Conservation (phyloP, 768 basidiomycete species). For the Phylloporus sp. region DNA sequence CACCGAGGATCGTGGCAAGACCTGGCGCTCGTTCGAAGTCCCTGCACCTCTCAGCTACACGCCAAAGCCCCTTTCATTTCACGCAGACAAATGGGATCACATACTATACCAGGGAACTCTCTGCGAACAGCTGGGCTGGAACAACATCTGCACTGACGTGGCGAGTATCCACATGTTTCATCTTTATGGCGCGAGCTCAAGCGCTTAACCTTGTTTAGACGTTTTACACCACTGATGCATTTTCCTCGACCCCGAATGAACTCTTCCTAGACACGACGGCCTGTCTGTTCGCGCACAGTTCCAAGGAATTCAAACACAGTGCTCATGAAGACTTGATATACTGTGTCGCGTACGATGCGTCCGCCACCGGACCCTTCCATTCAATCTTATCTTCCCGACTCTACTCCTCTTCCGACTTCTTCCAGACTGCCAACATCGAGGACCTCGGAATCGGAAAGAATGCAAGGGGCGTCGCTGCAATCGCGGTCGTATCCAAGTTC, state of each 20-base stretch:
- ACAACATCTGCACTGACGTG: slow-evolving; percentile 63
- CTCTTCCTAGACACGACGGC: slow-evolving; percentile 68
- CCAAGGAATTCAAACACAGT: slow-evolving; percentile 73
- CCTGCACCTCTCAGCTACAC: slow-evolving; percentile 46
- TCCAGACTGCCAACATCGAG: slow-evolving; percentile 59
- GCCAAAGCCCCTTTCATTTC: slow-evolving; percentile 74
- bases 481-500: slow-evolving; percentile 91
- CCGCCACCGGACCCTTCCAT: slow-evolving; percentile 38
- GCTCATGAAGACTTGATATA: slow-evolving; percentile 74
- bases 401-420: slow-evolving; percentile 84
- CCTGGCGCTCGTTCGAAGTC: slow-evolving; percentile 80
- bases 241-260: slow-evolving; percentile 51
- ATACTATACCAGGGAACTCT: slow-evolving; percentile 74
- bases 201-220: slow-evolving; percentile 47
- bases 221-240: slow-evolving; percentile 83
- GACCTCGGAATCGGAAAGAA: slow-evolving; percentile 83
- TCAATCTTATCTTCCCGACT: slow-evolving; percentile 58
- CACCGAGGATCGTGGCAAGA: slow-evolving; percentile 80
- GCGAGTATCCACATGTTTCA: slow-evolving; percentile 31
- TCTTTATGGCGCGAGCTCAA: slow-evolving; percentile 6
- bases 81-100: slow-evolving; percentile 73
- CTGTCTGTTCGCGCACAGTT: slow-evolving; percentile 89
- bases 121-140: slow-evolving; percentile 56
- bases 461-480: slow-evolving; percentile 84
- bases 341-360: slow-evolving; percentile 82